Base-by-base conservation (phyloP, 2,329 filamentous ascomycete species). In the Monosporascus cannonballus region DNA sequence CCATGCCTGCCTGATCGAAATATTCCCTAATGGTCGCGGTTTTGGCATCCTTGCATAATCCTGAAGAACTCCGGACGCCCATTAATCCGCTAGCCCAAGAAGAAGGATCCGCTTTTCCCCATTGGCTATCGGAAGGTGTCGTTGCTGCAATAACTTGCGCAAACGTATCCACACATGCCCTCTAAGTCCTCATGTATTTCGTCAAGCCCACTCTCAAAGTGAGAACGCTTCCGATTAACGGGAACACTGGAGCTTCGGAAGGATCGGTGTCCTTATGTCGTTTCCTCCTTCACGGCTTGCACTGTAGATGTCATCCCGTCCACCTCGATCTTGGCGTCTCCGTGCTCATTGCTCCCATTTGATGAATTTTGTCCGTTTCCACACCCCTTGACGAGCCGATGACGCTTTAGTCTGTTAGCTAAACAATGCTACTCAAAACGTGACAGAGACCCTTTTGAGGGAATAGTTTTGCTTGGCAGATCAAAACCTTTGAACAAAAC, bases 311-410 rank as follows among this genome's bases (percentile, higher is more conserved):
- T 30, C 22, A 24, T 42, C 7, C 39, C 39, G 22, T 42, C 39
- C 39, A 17, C 6, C 17, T 46, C 42, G 24, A 27, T 25, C 42
- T 46, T 46, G 22, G 25, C 15, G 14, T 46, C 42, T 15, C 25
- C 42, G n/a, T 27, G n/a, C 15, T 46, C 42, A 22, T 46, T 46
- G 5, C 14, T n/a, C 9, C 59, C 58, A 37, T 57, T 57, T 6
- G 64, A 59, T 1, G 60, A 58, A 17, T 57, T 59, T 49, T 65
- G 67, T 20, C 64, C 68, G 39, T 71, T 74, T 17, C 76, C 83
- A 59, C 84, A 86, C 3, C 83, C 82, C 63, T 86, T 87, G 36
- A 87, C 84, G 5, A 86, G 72, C 41, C 79, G 76, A 64, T 86
- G 81, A 51, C 82, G 73, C 79, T 86, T 60, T 57, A 41, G n/a